These are phyloP conservation scores for Solanum virginianum DNA, from an alignment of 257 asterid genomes.

Conservation along the genomic window DNA sequence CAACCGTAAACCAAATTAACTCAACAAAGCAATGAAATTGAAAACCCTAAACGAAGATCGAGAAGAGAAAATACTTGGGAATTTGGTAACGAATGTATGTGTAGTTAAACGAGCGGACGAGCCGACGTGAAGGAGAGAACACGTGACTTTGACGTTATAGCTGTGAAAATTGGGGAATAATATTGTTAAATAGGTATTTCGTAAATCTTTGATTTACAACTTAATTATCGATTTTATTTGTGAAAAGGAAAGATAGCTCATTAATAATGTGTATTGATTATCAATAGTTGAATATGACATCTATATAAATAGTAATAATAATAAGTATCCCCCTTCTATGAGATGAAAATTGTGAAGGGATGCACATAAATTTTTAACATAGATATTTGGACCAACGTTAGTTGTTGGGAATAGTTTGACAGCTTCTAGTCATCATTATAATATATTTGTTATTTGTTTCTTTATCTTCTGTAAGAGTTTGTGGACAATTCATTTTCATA, in stretches of 20 bases:
- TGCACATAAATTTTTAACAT: not conserved
- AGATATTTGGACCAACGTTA: not conserved
- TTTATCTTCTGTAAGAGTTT: not conserved
- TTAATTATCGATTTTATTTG: too few relatives aligned
- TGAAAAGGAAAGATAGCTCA: too few relatives aligned
- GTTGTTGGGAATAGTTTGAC: not conserved
- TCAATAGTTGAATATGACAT: too few relatives aligned
- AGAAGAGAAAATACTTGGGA: not conserved
- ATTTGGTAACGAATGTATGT: not conserved
- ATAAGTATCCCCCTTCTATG: too few relatives aligned
- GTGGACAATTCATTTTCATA: not conserved
- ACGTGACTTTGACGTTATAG: not conserved
- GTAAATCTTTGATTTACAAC: too few relatives aligned
- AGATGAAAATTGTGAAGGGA: slow-evolving; percentile 84
- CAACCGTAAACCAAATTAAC: not conserved
- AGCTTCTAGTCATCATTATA: not conserved
- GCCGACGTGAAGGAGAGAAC: not conserved
- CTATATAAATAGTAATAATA: too few relatives aligned
- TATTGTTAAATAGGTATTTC: not conserved
- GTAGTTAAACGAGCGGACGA: not conserved
- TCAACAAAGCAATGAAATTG: not conserved
- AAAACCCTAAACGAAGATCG: not conserved
- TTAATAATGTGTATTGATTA: too few relatives aligned
- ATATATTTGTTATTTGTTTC: not conserved
- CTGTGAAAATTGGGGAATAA: not conserved